Conservation (phyloP, 495 filamentous ascomycete species). For the Lophium mytilinum region DNA sequence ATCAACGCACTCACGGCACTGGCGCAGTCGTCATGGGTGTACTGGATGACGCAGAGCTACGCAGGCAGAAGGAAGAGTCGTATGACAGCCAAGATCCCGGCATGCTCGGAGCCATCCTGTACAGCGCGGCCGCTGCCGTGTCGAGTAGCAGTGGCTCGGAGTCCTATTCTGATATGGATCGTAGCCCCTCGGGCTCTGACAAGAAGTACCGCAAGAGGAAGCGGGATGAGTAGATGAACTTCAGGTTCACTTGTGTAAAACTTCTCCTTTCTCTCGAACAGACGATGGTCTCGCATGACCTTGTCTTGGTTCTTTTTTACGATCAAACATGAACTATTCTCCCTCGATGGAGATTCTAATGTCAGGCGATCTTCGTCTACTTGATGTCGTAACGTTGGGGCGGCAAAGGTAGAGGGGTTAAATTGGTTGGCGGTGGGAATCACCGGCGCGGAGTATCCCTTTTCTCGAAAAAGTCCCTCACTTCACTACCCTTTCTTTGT, state of each 20-base stretch:
- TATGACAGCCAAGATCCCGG: conserved; percentile 52
- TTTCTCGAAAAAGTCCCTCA: conserved; percentile 18
- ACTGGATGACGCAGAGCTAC: conserved; percentile 56
- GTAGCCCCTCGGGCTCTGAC: conserved; percentile 4
- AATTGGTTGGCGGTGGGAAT: conserved; percentile 6
- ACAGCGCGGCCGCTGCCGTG: conserved; percentile 59
- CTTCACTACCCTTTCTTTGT: conserved; percentile 22
- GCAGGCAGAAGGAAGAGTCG: conserved; percentile 36
- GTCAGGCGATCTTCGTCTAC: conserved; percentile 18
- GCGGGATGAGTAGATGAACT: conserved; percentile 18
- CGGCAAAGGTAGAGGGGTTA: conserved; percentile 18
- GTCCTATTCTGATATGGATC: conserved; percentile 13
- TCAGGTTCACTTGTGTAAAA: neutral
- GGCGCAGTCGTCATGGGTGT: conserved; percentile 86
- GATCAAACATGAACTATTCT: conserved; percentile 22
- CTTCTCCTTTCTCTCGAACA: neutral
- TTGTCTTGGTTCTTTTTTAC: conserved; percentile 4
- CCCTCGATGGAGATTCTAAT: conserved; percentile 18
- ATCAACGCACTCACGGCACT: conserved; percentile 86
- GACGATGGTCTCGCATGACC: neutral
- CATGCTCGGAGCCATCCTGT: conserved; percentile 62
- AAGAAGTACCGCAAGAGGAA: conserved; percentile 29
- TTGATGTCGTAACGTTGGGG: conserved; percentile 24
- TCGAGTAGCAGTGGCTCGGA: conserved; percentile 16
- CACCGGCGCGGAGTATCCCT: conserved; percentile 10